Evolutionary conservation across 2,329 filamentous ascomycete genomes (phyloP).

Genomic region (Trichoderma aggressivum): DNA sequence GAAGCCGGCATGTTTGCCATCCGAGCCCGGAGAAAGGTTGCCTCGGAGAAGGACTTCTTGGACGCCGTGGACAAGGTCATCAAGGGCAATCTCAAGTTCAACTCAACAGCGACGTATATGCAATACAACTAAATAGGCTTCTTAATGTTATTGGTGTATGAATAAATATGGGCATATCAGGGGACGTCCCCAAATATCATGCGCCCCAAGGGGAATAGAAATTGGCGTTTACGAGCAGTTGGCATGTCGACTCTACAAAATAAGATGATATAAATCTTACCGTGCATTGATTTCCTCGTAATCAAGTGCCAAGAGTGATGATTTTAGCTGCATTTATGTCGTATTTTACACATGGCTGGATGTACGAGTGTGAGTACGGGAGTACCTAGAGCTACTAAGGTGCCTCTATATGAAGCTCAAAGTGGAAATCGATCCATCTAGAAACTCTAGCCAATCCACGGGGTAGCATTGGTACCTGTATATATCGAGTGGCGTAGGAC

Average conservation of each 20-base stretch:
- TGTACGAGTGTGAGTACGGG: not conserved
- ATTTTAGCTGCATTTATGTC: not conserved
- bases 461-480: not conserved
- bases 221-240: constrained; percentile 15
- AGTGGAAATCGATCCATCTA: not conserved
- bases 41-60: constrained; percentile 97
- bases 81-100: constrained; percentile 99
- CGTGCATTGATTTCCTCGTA: not conserved
- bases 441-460: not conserved
- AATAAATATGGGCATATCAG: constrained; percentile 27
- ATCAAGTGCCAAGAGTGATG: not conserved
- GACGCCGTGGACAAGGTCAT: constrained; percentile 99
- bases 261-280: not conserved
- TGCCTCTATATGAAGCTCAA: not conserved
- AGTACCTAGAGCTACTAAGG: too few species aligned
- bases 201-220: constrained; percentile 19
- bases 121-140: constrained; percentile 81
- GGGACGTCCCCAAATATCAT: not conserved
- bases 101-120: constrained; percentile 96
- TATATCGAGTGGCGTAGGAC: not conserved
- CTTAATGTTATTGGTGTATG: constrained; percentile 33
- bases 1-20: constrained; percentile 99
- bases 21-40: constrained; percentile 89
- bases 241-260: not conserved
- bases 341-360: not conserved